These are phyloP conservation scores for Diplodia seriata DNA, from an alignment of 2,329 filamentous ascomycete genomes.

Conservation along the genomic window DNA sequence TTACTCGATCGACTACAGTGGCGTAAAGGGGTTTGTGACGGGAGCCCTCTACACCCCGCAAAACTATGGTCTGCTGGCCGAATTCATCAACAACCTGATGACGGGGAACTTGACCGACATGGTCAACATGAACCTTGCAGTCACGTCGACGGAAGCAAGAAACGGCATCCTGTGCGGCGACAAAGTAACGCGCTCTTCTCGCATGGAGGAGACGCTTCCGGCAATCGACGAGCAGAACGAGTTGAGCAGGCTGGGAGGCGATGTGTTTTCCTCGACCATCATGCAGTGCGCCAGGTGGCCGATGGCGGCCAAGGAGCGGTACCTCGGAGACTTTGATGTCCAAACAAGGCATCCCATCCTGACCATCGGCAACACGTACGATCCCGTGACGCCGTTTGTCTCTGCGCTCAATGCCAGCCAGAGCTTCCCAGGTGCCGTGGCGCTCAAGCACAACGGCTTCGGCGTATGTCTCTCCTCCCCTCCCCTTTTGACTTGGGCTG, in stretches of 20 bases:
- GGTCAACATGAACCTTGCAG: background rate
- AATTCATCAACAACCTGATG: background rate
- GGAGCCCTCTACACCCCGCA: background rate
- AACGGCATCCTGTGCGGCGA: slow-evolving; percentile 15
- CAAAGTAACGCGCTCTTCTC: background rate
- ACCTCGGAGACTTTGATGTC: slow-evolving; percentile 34
- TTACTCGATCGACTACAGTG: background rate
- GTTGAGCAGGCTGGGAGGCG: slow-evolving; percentile 33
- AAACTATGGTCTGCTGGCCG: background rate
- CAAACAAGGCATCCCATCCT: slow-evolving; percentile 36
- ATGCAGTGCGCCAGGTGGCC: slow-evolving; percentile 41
- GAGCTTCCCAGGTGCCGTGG: slow-evolving; percentile 34
- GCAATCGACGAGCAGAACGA: background rate
- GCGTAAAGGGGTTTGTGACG: background rate
- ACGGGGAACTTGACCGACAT: background rate
- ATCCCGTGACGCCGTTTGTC: slow-evolving; percentile 36
- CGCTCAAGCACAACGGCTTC: slow-evolving; percentile 35
- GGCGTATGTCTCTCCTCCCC: slow-evolving; percentile 23
- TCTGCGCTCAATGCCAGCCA: slow-evolving; percentile 36
- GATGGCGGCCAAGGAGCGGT: slow-evolving; percentile 36
- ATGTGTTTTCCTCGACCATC: slow-evolving; percentile 36
- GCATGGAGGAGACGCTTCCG: background rate
- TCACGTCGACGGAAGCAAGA: background rate
- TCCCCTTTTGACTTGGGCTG: background rate
- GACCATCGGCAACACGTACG: slow-evolving; percentile 35